These are phyloP conservation scores for Canariomyces notabilis DNA, from an alignment of 2,329 filamentous ascomycete genomes.

Conservation along the genomic window DNA sequence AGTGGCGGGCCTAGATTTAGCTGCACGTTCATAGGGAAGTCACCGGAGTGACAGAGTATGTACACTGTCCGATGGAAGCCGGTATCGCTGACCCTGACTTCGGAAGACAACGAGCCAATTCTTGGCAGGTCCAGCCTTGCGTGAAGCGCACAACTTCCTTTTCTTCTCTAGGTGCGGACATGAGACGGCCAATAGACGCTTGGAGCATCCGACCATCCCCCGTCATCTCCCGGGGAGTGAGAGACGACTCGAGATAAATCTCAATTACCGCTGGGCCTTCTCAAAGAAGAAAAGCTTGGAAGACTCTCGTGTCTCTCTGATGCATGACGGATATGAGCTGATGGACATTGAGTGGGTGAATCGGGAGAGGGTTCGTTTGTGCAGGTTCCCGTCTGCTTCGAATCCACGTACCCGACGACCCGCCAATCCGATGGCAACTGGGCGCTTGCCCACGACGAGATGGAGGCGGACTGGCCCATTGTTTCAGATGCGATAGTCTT, in stretches of 20 bases:
- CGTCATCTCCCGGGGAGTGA: not conserved
- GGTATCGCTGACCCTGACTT: not conserved
- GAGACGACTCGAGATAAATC: not conserved
- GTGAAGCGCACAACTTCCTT: not conserved
- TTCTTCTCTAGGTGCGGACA: not conserved
- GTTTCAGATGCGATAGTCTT: slow-evolving; percentile 29
- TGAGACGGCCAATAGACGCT: not conserved
- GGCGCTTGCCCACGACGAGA: slow-evolving; percentile 16
- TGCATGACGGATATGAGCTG: slow-evolving; percentile 30
- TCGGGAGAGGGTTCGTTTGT: slow-evolving; percentile 31
- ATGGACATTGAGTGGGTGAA: slow-evolving; percentile 20
- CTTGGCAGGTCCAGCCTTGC: not conserved
- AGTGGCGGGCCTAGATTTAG: slow-evolving; percentile 8
- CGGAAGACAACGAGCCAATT: not conserved
- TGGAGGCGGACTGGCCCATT: slow-evolving; percentile 20
- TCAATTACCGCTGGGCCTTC: slow-evolving; percentile 11
- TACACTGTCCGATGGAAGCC: not conserved
- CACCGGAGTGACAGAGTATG: slow-evolving; percentile 15
- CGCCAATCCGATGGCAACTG: slow-evolving; percentile 24
- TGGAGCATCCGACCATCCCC: slow-evolving; percentile 11
- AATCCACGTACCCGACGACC: slow-evolving; percentile 27
- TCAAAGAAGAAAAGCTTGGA: slow-evolving; percentile 18
- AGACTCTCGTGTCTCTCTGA: slow-evolving; percentile 26
- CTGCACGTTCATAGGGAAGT: slow-evolving; percentile 3
- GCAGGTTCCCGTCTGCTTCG: slow-evolving; percentile 36